These are phyloP conservation scores for Xylariaceae sp. DNA, from an alignment of 2,329 filamentous ascomycete species.

Conservation along the genomic window DNA sequence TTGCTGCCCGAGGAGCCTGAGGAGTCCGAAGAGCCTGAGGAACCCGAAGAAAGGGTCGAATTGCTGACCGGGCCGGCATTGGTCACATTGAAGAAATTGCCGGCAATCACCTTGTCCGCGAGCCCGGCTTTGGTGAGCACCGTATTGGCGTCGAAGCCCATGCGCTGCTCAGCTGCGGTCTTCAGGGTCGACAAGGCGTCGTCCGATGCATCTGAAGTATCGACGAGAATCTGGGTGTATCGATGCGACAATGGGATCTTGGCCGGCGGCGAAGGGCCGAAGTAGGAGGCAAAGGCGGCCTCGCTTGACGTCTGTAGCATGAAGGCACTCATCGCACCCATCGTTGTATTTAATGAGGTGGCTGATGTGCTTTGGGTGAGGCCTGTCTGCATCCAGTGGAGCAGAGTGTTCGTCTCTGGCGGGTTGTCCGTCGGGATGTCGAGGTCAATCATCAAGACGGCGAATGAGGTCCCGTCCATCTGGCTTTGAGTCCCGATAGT, in stretches of 20 bases:
- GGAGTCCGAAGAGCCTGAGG: conserved; percentile 3
- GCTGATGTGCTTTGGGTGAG: conserved; percentile 25
- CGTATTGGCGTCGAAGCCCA: conserved; percentile 20
- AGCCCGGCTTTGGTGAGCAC: conserved; percentile 25
- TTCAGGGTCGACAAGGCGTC: conserved; percentile 20
- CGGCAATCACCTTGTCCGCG: conserved; percentile 27
- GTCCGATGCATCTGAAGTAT: conserved; percentile 22
- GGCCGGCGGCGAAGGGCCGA: conserved; percentile 24
- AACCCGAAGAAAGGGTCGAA: conserved; percentile 5
- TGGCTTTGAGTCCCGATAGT: conserved; percentile 31
- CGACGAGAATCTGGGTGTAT: conserved; percentile 28
- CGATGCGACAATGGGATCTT: conserved; percentile 25
- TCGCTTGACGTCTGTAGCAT: conserved; percentile 16
- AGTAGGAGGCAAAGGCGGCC: conserved; percentile 22
- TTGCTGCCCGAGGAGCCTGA: conserved; percentile 10
- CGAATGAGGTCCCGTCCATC: conserved; percentile 37
- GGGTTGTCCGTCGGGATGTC: conserved; percentile 42
- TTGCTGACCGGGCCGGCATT: conserved; percentile 19
- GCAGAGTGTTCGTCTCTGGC: conserved; percentile 32
- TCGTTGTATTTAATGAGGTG: conserved; percentile 16
- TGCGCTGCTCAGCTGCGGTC: conserved; percentile 19
- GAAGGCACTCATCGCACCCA: conserved; percentile 16
- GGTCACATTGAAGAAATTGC: conserved; percentile 31
- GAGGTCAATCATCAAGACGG: conserved; percentile 40
- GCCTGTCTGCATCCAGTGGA: conserved; percentile 41